phyloP scores from a whole-genome alignment of 352 stramenopile species.

The Phytophthora hibernalis region DNA sequence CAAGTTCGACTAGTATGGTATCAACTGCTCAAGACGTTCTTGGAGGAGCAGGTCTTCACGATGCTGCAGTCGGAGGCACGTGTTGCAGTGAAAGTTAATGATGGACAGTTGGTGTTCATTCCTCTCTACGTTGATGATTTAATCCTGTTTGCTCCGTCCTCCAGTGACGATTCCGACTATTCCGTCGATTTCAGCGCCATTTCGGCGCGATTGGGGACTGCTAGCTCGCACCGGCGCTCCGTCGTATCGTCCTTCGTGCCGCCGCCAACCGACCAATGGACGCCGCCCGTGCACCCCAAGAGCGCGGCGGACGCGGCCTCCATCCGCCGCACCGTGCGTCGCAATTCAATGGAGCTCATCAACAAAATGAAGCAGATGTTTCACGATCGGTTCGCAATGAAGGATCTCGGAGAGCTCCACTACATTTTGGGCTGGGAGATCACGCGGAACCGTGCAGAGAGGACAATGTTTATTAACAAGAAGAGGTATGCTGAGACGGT shows the following conservation, averaged over 20 bases:
- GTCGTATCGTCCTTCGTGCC: slow-evolving; percentile 67
- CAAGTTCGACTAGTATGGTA: background rate
- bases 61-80: too few species aligned
- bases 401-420: too few species aligned
- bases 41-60: slow-evolving; percentile 13
- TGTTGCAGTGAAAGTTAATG: too few species aligned
- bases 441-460: too few species aligned
- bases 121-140: too few species aligned
- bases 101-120: too few species aligned
- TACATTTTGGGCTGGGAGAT: too few species aligned
- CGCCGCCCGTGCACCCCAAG: slow-evolving; percentile 59
- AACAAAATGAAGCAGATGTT: too few species aligned
- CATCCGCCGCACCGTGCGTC: slow-evolving; percentile 64
- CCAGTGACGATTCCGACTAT: slow-evolving; percentile 44
- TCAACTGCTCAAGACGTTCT: slow-evolving; percentile 20
- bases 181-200: slow-evolving; percentile 53
- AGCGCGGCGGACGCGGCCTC: slow-evolving; percentile 53
- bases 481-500: too few species aligned
- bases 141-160: slow-evolving; percentile 12
- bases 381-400: too few species aligned
- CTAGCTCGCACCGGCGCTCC: slow-evolving; percentile 50
- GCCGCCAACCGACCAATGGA: slow-evolving; percentile 55
- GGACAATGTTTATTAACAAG: too few species aligned
- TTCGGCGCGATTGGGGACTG: slow-evolving; percentile 47
- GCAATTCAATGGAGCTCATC: slow-evolving; percentile 73